Percentiles rank a stretch among this genome's conserved stretches.
These are phyloP conservation scores for Coemansia sp. DNA, from an alignment of 192 early-diverging fungal species.

Conservation along the genomic window DNA sequence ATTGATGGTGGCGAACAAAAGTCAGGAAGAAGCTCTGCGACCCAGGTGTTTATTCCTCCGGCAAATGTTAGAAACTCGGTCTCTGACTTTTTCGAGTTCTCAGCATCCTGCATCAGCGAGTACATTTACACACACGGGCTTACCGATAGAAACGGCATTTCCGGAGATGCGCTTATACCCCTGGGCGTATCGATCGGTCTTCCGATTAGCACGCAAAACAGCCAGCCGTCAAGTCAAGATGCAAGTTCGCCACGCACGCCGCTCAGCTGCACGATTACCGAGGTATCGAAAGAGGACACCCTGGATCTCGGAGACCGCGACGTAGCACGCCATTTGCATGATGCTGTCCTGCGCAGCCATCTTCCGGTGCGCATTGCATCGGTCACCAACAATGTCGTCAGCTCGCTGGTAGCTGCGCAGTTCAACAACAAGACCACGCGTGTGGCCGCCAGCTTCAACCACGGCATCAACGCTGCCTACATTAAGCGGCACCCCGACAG, in stretches of 20 bases:
- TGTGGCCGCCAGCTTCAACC: slow-evolving; percentile 87
- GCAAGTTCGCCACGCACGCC: background rate
- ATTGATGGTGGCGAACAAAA: slow-evolving; percentile 52
- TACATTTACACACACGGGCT: slow-evolving; percentile 61
- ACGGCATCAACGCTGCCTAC: slow-evolving; percentile 92
- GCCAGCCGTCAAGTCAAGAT: background rate
- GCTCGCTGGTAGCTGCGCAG: slow-evolving; percentile 81
- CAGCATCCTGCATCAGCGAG: slow-evolving; percentile 77
- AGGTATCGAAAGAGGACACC: slow-evolving; percentile 53
- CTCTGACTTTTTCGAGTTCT: slow-evolving; percentile 70
- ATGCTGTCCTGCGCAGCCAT: slow-evolving; percentile 66
- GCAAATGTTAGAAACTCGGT: slow-evolving; percentile 30
- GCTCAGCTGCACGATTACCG: slow-evolving; percentile 53
- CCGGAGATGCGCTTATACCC: background rate
- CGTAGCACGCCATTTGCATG: slow-evolving; percentile 73
- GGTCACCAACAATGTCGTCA: slow-evolving; percentile 94
- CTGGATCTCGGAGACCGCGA: slow-evolving; percentile 69
- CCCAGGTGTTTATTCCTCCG: slow-evolving; percentile 61
- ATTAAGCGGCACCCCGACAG: slow-evolving; percentile 67
- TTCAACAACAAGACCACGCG: slow-evolving; percentile 72
- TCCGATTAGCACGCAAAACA: slow-evolving; percentile 68
- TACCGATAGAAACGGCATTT: slow-evolving; percentile 75
- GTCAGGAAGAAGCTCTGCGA: slow-evolving; percentile 27
- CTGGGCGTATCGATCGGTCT: slow-evolving; percentile 93
- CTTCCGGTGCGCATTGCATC: slow-evolving; percentile 82